Percentiles rank a stretch among this genome's conserved stretches.
Evolutionary conservation across 305 asterid genomes (phyloP).

Genomic region (Fraxinus angustifolia): DNA sequence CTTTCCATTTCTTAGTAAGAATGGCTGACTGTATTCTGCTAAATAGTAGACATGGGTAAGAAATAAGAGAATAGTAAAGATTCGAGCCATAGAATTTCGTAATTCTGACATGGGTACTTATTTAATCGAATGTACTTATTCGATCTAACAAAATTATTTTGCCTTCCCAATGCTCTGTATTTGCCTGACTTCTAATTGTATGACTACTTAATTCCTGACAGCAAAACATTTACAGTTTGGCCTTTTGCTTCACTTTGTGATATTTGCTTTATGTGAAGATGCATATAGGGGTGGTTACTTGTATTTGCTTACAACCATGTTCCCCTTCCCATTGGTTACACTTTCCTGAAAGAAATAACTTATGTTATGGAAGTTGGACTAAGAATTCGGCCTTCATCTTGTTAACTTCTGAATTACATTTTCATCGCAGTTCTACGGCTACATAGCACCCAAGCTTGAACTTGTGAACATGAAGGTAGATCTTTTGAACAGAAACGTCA

Average conservation of each 20-base stretch:
- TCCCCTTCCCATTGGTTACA: neutral
- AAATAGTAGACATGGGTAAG: too few relatives aligned
- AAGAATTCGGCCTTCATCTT: neutral
- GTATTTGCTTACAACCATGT: neutral
- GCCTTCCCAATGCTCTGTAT: neutral
- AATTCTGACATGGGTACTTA: too few relatives aligned
- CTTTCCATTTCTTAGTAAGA: too few relatives aligned
- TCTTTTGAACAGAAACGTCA: constrained; percentile 84
- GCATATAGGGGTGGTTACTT: constrained; percentile 8
- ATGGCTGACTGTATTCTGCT: too few relatives aligned
- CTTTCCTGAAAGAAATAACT: neutral
- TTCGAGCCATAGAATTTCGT: too few relatives aligned
- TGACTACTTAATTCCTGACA: neutral
- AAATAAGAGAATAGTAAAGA: too few relatives aligned
- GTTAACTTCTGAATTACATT: constrained; percentile 8
- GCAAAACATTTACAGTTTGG: neutral
- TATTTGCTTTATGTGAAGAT: constrained; percentile 1
- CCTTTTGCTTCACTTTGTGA: neutral
- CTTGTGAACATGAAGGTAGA: constrained; percentile 84
- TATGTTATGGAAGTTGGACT: neutral
- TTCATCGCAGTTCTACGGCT: constrained; percentile 76
- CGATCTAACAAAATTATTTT: too few relatives aligned
- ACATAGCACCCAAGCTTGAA: constrained; percentile 77
- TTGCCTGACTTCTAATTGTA: neutral
- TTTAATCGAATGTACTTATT: too few relatives aligned